Conservation (phyloP, 169 alveolate species). For the Eimeria sp. region DNA sequence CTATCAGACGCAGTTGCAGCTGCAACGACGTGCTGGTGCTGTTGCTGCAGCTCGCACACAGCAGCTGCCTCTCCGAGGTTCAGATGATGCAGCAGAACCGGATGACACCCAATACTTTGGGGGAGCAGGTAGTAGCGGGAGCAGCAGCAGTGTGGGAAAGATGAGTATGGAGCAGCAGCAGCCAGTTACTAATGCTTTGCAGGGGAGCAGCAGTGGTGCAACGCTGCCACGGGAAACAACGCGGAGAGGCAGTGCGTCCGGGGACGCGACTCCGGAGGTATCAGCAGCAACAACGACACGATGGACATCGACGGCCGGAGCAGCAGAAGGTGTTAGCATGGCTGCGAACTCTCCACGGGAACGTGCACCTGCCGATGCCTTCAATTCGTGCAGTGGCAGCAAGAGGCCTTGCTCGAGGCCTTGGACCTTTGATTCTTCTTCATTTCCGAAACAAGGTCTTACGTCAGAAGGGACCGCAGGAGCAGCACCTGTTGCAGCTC, state of each 20-base stretch:
- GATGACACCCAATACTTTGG: background rate
- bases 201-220: conserved; percentile 9
- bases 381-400: conserved; percentile 11
- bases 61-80: background rate
- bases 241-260: background rate
- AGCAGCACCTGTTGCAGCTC: conserved; percentile 3
- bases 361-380: background rate
- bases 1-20: conserved; percentile 24
- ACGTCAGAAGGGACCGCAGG: background rate
- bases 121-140: background rate
- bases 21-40: conserved; percentile 47
- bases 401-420: conserved; percentile 73
- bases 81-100: conserved; percentile 7
- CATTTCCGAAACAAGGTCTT: background rate
- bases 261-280: background rate
- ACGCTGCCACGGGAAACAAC: background rate
- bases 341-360: background rate
- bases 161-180: conserved; percentile 1
- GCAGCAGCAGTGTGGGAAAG: conserved; percentile 19
- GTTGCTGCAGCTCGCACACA: background rate
- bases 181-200: background rate
- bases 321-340: background rate
- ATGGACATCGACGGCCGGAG: background rate
- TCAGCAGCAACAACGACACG: background rate
- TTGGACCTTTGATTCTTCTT: conserved; percentile 18